Conservation (phyloP, 73 alveolate genomes). For the Blepharisma stoltei region DNA sequence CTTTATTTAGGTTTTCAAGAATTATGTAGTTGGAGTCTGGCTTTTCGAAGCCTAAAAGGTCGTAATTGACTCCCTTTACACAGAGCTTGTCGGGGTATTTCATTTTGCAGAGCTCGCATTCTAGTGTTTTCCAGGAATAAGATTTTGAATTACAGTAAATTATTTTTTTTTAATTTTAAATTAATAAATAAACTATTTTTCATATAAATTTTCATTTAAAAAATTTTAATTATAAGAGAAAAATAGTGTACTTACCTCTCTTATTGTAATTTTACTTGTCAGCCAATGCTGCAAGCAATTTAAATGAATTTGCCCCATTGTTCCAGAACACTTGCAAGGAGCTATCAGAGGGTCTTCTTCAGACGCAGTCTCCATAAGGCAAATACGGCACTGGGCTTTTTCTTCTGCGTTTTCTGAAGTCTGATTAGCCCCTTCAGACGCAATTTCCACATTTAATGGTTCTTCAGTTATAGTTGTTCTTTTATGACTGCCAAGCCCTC, state of each 20-base stretch:
- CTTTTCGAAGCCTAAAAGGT: constrained; percentile 60
- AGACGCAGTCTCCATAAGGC: background rate
- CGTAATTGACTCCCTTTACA: constrained; percentile 46
- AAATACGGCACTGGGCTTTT: constrained; percentile 33
- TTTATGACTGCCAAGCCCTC: constrained; percentile 15
- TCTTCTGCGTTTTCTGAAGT: constrained; percentile 41
- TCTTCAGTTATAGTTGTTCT: constrained; percentile 1
- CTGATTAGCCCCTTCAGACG: constrained; percentile 31
- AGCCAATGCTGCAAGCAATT: constrained; percentile 65
- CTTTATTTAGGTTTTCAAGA: constrained; percentile 62
- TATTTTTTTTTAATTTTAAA: no score
- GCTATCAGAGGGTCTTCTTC: constrained; percentile 58
- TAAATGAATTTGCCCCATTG: constrained; percentile 68
- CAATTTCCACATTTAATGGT: constrained; percentile 17
- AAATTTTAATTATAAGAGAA: no score
- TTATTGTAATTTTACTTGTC: constrained; percentile 48
- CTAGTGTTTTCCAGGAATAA: constrained; percentile 60
- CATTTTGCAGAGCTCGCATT: constrained; percentile 80
- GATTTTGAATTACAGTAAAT: constrained; percentile 36
- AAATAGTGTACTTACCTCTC: constrained; percentile 29
- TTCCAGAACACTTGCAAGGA: constrained; percentile 76
- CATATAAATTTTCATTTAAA: no score
- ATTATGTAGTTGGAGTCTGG: constrained; percentile 64
- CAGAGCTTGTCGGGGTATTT: constrained; percentile 64
- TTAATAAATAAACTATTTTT: no score